Evolutionary conservation across 176 grass and related monocot genomes (phyloP).

Genomic region (Oryza meridionalis): DNA sequence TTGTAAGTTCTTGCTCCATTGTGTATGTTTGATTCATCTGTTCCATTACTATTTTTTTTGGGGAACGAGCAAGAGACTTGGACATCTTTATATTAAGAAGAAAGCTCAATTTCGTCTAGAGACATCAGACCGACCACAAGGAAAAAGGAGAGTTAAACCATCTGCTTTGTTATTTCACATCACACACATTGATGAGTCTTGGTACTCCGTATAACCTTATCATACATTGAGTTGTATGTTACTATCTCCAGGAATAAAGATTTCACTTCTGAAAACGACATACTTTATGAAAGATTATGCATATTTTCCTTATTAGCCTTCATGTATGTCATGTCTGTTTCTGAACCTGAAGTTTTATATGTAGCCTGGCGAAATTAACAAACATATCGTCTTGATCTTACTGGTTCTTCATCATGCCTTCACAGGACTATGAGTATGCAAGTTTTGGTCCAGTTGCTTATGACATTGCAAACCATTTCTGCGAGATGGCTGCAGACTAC

Average conservation of each 20-base stretch:
- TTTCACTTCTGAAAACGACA: neutral
- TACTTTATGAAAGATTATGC: neutral
- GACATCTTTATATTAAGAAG: too few relatives aligned
- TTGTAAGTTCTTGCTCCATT: slow-evolving; percentile 60
- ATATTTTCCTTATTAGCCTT: slow-evolving; percentile 9
- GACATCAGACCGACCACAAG: too few relatives aligned
- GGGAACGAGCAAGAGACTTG: too few relatives aligned
- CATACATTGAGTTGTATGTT: neutral
- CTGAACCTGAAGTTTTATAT: slow-evolving; percentile 15
- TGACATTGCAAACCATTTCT: slow-evolving; percentile 97
- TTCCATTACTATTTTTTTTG: too few relatives aligned
- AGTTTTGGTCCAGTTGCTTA: slow-evolving; percentile 89
- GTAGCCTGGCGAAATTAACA: neutral
- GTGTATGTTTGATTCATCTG: neutral
- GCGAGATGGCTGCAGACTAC: slow-evolving; percentile 95
- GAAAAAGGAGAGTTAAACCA: too few relatives aligned
- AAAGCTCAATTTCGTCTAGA: too few relatives aligned
- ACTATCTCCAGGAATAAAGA: neutral
- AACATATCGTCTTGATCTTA: neutral
- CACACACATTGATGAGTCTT: neutral
- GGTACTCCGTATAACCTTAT: neutral
- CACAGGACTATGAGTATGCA: slow-evolving; percentile 94
- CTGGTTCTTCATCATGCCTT: neutral
- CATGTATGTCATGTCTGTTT: slow-evolving; percentile 30
- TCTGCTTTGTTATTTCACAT: neutral